These are phyloP conservation scores for Lasiodiplodia gonubiensis DNA, from an alignment of 2,329 filamentous ascomycete genomes.

Conservation along the genomic window DNA sequence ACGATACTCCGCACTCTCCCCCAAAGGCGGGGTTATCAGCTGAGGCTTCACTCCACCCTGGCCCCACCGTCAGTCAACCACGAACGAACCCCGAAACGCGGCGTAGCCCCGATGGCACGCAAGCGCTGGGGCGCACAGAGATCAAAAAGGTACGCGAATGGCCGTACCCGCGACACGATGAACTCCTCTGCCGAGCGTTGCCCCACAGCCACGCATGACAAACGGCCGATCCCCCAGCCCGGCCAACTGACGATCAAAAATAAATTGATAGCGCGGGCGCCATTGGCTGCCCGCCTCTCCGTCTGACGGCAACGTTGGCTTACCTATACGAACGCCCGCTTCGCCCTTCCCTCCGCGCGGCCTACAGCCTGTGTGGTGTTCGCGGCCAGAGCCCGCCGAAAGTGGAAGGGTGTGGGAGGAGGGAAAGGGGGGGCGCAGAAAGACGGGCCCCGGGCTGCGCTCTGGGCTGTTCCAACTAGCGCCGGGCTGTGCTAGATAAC, in stretches of 20 bases:
- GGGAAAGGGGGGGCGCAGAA: background rate
- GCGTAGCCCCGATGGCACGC: background rate
- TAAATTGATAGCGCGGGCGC: background rate
- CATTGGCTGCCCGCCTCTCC: conserved; percentile 11
- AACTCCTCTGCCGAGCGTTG: background rate
- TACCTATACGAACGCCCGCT: background rate
- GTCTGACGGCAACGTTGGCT: background rate
- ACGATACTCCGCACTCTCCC: conserved; percentile 2
- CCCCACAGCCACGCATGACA: background rate
- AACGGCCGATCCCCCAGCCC: background rate
- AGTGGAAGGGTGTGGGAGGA: background rate
- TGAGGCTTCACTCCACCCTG: conserved; percentile 14
- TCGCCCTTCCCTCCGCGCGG: background rate
- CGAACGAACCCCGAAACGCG: background rate
- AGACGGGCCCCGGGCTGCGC: background rate
- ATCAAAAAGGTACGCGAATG: background rate
- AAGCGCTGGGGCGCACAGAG: background rate
- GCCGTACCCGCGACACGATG: background rate
- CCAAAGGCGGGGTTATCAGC: conserved; percentile 15
- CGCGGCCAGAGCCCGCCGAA: conserved; percentile 6
- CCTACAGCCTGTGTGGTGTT: background rate
- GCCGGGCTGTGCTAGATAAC: background rate
- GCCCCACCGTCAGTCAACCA: conserved; percentile 14
- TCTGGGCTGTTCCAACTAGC: conserved; percentile 3
- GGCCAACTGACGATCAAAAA: background rate